phyloP scores from a whole-genome alignment of 805 yeast genomes.

The Candida ponderosae region DNA sequence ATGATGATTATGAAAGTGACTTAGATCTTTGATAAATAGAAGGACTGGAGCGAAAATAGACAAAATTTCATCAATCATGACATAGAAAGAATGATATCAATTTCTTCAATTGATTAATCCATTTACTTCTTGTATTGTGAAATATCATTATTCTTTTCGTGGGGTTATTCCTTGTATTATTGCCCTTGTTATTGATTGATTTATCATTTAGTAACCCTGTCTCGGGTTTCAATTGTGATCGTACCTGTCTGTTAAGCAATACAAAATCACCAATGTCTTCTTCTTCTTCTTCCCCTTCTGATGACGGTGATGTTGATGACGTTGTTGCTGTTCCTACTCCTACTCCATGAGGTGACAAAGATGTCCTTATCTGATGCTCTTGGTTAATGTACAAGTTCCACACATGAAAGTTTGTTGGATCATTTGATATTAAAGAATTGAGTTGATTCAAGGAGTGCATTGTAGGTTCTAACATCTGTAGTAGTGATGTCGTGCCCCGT shows the following conservation, averaged over 20 bases:
- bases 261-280: slow-evolving; percentile 5
- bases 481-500: too few relatives aligned
- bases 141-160: too few relatives aligned
- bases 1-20: slow-evolving; percentile 30
- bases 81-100: neutral
- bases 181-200: too few relatives aligned
- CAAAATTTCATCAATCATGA: too few relatives aligned
- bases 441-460: neutral
- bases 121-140: too few relatives aligned
- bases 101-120: neutral
- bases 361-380: too few relatives aligned
- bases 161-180: too few relatives aligned
- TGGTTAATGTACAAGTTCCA: neutral
- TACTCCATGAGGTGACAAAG: too few relatives aligned
- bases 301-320: neutral
- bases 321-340: neutral
- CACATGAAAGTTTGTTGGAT: neutral
- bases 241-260: slow-evolving; percentile 3
- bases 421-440: neutral
- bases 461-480: too few relatives aligned
- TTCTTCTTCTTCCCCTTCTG: neutral
- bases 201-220: too few relatives aligned
- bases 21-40: slow-evolving; percentile 18
- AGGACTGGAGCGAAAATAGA: too few relatives aligned
- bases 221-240: neutral